Evolutionary conservation across 352 stramenopile genomes (phyloP).

Genomic region (Phytophthora boehmeriae): DNA sequence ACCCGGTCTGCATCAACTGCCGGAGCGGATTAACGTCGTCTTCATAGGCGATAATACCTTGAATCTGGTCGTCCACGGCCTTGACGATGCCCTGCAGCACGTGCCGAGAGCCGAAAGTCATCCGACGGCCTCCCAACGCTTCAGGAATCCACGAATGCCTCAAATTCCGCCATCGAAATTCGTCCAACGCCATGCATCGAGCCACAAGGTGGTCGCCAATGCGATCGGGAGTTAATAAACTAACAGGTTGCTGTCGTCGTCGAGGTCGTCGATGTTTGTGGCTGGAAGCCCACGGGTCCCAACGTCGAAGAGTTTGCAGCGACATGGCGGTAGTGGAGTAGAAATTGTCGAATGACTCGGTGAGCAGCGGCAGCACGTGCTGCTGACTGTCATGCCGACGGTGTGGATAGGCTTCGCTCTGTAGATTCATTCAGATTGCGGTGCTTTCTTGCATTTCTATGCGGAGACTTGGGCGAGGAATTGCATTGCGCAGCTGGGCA

Average conservation of each 20-base stretch:
- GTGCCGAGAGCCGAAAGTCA: constrained; percentile 20
- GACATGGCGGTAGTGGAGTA: background rate
- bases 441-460: constrained; percentile 2
- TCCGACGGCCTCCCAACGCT: constrained; percentile 2
- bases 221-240: constrained; percentile 25
- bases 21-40: constrained; percentile 20
- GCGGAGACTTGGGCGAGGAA: background rate
- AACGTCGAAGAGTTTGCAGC: constrained; percentile 16
- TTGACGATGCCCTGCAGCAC: constrained; percentile 21
- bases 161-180: constrained; percentile 19
- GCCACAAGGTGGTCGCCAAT: constrained; percentile 36
- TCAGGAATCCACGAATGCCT: constrained; percentile 18
- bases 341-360: background rate
- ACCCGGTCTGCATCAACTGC: constrained; percentile 33
- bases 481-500: no score
- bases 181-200: constrained; percentile 25
- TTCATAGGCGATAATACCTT: constrained; percentile 26
- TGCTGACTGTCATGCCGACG: background rate
- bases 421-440: no score
- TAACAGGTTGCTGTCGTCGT: constrained; percentile 2
- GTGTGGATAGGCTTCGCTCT: constrained; percentile 6
- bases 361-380: background rate
- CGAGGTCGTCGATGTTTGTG: constrained; percentile 18
- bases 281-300: constrained; percentile 23
- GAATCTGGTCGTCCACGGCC: constrained; percentile 23